Conservation (phyloP, 2,329 filamentous ascomycete genomes). For the Lachnellula cervina region DNA sequence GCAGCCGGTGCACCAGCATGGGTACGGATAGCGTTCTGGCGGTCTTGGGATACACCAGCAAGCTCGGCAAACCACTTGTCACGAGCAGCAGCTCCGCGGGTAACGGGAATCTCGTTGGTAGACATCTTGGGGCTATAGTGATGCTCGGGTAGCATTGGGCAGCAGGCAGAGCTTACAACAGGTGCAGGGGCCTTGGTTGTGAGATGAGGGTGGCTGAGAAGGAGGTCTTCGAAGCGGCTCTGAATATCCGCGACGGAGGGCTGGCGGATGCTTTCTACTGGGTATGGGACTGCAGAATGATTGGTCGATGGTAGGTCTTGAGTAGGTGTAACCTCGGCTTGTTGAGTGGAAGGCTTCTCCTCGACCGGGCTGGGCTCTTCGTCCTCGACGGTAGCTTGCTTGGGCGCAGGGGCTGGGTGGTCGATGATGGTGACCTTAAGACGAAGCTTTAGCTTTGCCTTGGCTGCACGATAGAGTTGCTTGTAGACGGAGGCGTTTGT, state of each 20-base stretch:
- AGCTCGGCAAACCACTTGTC: slow-evolving; percentile 33
- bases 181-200: neutral
- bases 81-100: slow-evolving; percentile 25
- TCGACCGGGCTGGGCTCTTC: slow-evolving; percentile 30
- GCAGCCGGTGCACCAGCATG: slow-evolving; percentile 5
- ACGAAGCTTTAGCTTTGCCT: slow-evolving; percentile 96
- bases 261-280: slow-evolving; percentile 14
- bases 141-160: neutral
- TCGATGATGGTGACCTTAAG: slow-evolving; percentile 60
- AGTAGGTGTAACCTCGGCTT: slow-evolving; percentile 4
- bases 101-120: slow-evolving; percentile 22
- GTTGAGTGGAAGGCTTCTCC: slow-evolving; percentile 5
- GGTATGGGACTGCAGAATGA: slow-evolving; percentile 4
- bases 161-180: slow-evolving; percentile 7
- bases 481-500: slow-evolving; percentile 84
- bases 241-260: slow-evolving; percentile 26
- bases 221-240: slow-evolving; percentile 26
- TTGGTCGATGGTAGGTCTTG: slow-evolving; percentile 2
- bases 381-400: slow-evolving; percentile 47
- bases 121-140: slow-evolving; percentile 13
- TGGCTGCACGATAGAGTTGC: slow-evolving; percentile 92
- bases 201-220: slow-evolving; percentile 20
- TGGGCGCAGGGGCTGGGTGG: slow-evolving; percentile 30
- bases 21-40: slow-evolving; percentile 13
- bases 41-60: slow-evolving; percentile 26